These are phyloP conservation scores for Isatis tinctoria DNA, from an alignment of 345 rosid genomes.

Conservation along the genomic window DNA sequence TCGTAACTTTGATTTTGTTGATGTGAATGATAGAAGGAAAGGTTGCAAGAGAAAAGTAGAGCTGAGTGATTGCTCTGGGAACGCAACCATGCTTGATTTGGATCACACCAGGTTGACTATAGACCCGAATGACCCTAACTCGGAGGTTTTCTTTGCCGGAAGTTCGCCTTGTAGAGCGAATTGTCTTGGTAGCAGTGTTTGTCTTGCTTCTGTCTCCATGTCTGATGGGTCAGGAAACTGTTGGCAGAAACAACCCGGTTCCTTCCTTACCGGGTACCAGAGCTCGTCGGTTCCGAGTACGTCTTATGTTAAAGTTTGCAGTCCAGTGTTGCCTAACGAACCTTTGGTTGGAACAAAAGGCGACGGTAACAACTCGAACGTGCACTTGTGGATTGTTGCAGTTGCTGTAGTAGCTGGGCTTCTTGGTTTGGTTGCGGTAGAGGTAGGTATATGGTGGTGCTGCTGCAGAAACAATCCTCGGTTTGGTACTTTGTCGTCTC, in stretches of 20 bases:
- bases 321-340: constrained; percentile 41
- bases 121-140: constrained; percentile 25
- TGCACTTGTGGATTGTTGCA: constrained; percentile 37
- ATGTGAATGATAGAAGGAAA: constrained; percentile 41
- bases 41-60: constrained; percentile 60
- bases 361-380: constrained; percentile 20
- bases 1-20: constrained; percentile 49
- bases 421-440: constrained; percentile 34
- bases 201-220: constrained; percentile 49
- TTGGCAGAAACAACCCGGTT: constrained; percentile 44
- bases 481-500: constrained; percentile 40
- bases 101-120: constrained; percentile 39
- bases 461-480: constrained; percentile 38
- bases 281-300: constrained; percentile 46
- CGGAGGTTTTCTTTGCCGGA: constrained; percentile 33
- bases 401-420: constrained; percentile 32
- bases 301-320: constrained; percentile 57
- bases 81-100: constrained; percentile 46
- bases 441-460: constrained; percentile 51
- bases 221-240: constrained; percentile 62
- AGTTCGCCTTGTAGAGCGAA: constrained; percentile 46
- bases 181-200: constrained; percentile 42
- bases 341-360: constrained; percentile 3
- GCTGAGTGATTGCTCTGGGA: constrained; percentile 42
- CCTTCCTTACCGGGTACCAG: constrained; percentile 53